Base-by-base conservation (phyloP, 1,284 basidiomycete genomes). In the Pseudozyma sp. region DNA sequence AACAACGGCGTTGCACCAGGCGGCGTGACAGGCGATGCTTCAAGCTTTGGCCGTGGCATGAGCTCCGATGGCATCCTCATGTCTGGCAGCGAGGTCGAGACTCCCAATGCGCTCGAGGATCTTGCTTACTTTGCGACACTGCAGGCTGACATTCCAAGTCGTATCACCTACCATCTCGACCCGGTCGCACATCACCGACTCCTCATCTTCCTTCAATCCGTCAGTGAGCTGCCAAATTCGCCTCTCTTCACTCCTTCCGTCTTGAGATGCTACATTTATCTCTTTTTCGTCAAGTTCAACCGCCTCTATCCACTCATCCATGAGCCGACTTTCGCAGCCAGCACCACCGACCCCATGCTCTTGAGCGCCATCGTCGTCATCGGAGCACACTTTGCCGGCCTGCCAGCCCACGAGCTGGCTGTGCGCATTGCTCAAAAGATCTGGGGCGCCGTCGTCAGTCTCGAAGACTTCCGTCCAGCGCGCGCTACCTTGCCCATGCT, bases 271-370 rank as follows among this genome's bases (percentile, higher is more conserved):
- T 78, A 77, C 55, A 69, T 80, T 57, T 69, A 73, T 29, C 73
- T 78, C 43, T 80, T 78, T 53, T 80, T 80, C 37, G 58, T 68
- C 56, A 78, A 74, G 59, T 73, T 75, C 66, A 80, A 78, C 29
- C 44, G 59, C 10, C 64, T 76, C 37, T 74, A 76, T 29, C 78
- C 78, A 30, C 68, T 80, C 37, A 66, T 80, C 14, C 78, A 80
- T 49, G 67, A 75, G 50, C 76, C 76, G 10, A 78, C 76, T 3
- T 80, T 80, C 35, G 54, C 69, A 4, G 63, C 76, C 43, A 75
- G 70, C 44, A 67, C 66, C 39, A 73, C 76, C 19, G 76, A 75
- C 40, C 73, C 76, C 7, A 75, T 75, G 68, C 64, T 80, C 0
- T 61, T 80, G 17, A 71, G 68, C 35, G 78, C 78, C 30, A 74